Base-by-base conservation (phyloP, 768 basidiomycete species). In the Albatrellus ellisii region DNA sequence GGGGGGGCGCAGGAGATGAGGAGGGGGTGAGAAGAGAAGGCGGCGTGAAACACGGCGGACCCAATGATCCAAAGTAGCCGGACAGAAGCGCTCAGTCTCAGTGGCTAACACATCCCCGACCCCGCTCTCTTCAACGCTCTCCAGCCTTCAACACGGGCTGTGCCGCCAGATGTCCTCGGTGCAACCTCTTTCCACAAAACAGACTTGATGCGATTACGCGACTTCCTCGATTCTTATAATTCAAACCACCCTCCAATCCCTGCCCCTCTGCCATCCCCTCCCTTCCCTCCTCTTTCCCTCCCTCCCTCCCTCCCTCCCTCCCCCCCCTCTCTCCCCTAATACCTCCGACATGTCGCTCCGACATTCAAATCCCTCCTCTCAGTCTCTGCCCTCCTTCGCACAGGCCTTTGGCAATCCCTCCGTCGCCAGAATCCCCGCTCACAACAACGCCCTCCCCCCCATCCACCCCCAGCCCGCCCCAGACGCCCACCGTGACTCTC, bases 311-410 rank as follows among this genome's bases (percentile, higher is more conserved):
- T 32, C 22, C 15, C 26, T 25, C 24, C 25, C 33, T 28, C 22
- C 12, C 41, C 9, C 26, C 24, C 22, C 35, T 20, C 33, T 8
- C 43, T 25, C 8, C 36, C 24, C 18, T 39, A n/a, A n/a, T n/a
- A n/a, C n/a, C n/a, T n/a, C n/a, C n/a, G 41, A 39, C 43, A 51
- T 51, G 50, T 51, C 50, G 26, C 47, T 51, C 40, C 58, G 60
- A 53, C 59, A 62, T 70, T 59, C 63, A 65, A 36, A 63, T 66
- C 32, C 69, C 66, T 51, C 58, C 62, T 46, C 78, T 14, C 50
- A 77, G 57, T 77, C 81, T 8, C 73, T 87, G 28, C 84, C 84
- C 29, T 80, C 84, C 32, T 87, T 87, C 59, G 76, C 78, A 2
- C 77, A 81, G 62, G 73, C 84, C 0, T 87, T 87, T 62, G 73